These are phyloP conservation scores for Ophiostoma ulmi DNA, from an alignment of 2,329 filamentous ascomycete species.

Conservation along the genomic window DNA sequence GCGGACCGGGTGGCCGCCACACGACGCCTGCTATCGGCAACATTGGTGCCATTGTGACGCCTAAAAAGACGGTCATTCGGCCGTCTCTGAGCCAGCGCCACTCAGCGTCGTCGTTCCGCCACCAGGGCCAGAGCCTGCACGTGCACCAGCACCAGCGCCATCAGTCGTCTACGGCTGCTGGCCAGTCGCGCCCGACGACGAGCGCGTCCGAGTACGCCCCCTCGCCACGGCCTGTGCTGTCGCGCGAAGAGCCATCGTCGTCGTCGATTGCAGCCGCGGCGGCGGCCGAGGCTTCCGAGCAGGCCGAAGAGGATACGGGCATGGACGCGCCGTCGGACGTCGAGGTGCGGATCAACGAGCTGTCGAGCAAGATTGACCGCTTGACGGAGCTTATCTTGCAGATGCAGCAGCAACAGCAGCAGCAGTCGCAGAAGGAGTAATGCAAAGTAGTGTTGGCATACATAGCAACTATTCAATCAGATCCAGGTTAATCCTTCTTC, in stretches of 20 bases:
- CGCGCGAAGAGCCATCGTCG: conserved; percentile 5
- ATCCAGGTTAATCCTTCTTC: too few species aligned
- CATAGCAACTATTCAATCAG: too few species aligned
- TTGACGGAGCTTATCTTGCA: conserved; percentile 53
- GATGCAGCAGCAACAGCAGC: conserved; percentile 20
- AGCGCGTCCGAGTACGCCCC: conserved; percentile 23
- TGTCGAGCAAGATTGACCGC: conserved; percentile 54
- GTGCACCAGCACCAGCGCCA: neutral
- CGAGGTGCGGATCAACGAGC: conserved; percentile 46
- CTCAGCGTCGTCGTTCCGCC: conserved; percentile 18
- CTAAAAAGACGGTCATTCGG: conserved; percentile 21
- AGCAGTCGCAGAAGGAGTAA: neutral
- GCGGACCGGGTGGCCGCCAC: conserved; percentile 39
- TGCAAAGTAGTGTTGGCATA: neutral
- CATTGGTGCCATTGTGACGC: conserved; percentile 13
- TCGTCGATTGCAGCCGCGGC: neutral
- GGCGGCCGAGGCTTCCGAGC: neutral
- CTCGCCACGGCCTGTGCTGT: conserved; percentile 1
- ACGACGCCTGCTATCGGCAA: neutral
- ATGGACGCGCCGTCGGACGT: conserved; percentile 28
- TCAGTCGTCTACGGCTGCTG: conserved; percentile 1
- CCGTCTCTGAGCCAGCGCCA: conserved; percentile 18
- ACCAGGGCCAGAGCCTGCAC: conserved; percentile 8
- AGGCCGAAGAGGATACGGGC: conserved; percentile 27
- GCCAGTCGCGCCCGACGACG: conserved; percentile 8